Base-by-base conservation (phyloP, 768 basidiomycete genomes). In the Russula compacta region DNA sequence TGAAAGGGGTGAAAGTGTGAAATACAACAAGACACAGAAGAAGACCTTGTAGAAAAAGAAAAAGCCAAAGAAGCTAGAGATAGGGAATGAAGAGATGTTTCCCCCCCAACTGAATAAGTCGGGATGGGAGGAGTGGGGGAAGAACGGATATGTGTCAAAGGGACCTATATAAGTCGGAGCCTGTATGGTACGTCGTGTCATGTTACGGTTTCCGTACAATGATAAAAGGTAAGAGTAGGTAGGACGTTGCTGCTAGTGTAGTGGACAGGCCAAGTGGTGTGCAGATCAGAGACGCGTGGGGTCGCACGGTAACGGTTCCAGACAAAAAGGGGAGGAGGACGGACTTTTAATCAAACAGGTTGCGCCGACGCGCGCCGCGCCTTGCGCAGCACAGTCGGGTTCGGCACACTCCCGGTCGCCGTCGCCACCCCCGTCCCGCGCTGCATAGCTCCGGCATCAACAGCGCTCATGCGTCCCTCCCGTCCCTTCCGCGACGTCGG, bases 401-500 rank as follows among this genome's bases (percentile, higher is more conserved):
- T 39, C 21, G 21, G 10, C 17, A 36, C 49, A 19, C 53, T 55
- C 53, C 38, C 53, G 29, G 39, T 53, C n/a, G 46, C 24, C 24
- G 24, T 29, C 24, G 24, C 24, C 24, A 29, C 24, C 24, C 43
- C 36, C 11, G 24, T 7, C 21, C 58, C 59, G 4, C 44, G 42
- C 38, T 42, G 55, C n/a, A 36, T 8, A 7, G 11, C 17, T 9
- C 48, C 49, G 21, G 32, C 8, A 8, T 15, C 43, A 11, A 36
- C 17, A 1, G 50, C 17, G 4, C 2, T 42, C 6, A 44, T 5
- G 4, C 56, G 61, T 4, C 46, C 39, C 38, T 58, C 58, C 14
- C 56, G 61, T 4, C 46, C 39, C 38, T 58, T 63, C 14, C 74
- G 70, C 42, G 79, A 67, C 42, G 79, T 77, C 1, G 87, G 87